Evolutionary conservation across 2,329 filamentous ascomycete species (phyloP), one percentile per base, ranked within the genome.

Genomic region (Diplodia intermedia): DNA sequence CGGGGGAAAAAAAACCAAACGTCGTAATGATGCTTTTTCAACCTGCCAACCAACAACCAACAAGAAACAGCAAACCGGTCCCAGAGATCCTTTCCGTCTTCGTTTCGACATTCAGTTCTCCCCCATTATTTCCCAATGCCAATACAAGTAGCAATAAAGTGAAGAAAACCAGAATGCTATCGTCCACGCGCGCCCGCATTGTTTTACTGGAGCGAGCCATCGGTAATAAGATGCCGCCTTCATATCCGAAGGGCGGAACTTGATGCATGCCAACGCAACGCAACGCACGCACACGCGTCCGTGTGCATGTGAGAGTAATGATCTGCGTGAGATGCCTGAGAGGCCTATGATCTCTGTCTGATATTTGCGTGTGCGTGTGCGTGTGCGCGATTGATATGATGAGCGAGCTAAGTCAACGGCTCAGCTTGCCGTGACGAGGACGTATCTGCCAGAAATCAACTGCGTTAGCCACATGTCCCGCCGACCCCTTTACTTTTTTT

Each of bases 381-480:
- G 52, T 54, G 52, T 36, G 52, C 18, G 40, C 23, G 23, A 47
- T 47, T n/a, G 43, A 20, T 47, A 47, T 47, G 43, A 47, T n/a
- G 43, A 26, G 26, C 23, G 50, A 31, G 23, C 26, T n/a, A n/a
- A 18, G 54, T 33, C 9, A 53, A 18, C 31, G 50, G 50, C 38
- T 75, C 70, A 81, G 71, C 77, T 79, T 65, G 79, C 79, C 26
- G 77, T 80, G 57, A 80, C 79, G 65, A 81, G 70, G n/a, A 81
- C 78, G 72, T 80, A 80, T 66, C 76, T 79, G 69, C 33, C 33
- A 14, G 8, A 15, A 20, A 7, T 36, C 33, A 14, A 33, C 26
- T 26, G 33, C n/a, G 54, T 67, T 60, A 67, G 65, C 54, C 49
- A 67, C 43, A 47, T 18, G n/a, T 47, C 18, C n/a, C 15, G 1